phyloP scores from a whole-genome alignment of 257 asterid species.

The Fraxinus excelsior region DNA sequence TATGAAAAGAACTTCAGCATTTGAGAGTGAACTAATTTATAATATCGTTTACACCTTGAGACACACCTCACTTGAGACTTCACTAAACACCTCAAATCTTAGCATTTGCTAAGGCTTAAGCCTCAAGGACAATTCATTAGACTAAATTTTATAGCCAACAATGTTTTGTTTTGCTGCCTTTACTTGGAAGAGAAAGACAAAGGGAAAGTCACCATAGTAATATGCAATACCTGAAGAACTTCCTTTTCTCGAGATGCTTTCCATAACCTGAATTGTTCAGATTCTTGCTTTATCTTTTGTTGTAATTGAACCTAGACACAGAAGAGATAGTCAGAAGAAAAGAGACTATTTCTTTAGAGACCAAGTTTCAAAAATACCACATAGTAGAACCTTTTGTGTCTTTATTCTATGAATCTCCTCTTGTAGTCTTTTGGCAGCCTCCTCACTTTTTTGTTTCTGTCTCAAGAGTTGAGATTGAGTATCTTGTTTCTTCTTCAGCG shows the following conservation, averaged over 20 bases:
- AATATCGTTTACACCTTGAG: neutral
- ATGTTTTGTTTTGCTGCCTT: neutral
- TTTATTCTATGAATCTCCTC: constrained; percentile 96
- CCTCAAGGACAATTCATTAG: neutral
- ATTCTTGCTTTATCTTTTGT: constrained; percentile 97
- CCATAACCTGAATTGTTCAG: constrained; percentile 96
- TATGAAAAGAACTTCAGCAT: neutral
- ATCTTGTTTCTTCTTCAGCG: constrained; percentile 93
- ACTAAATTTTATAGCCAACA: neutral
- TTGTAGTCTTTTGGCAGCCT: constrained; percentile 82
- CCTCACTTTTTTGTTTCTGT: constrained; percentile 96
- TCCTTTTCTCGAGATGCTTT: constrained; percentile 96
- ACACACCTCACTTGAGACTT: neutral
- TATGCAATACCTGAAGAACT: constrained; percentile 79
- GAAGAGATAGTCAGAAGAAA: constrained; percentile 28
- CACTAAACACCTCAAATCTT: neutral
- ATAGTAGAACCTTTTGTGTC: constrained; percentile 69
- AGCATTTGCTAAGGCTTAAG: neutral
- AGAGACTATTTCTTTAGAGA: neutral
- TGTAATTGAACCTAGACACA: constrained; percentile 84
- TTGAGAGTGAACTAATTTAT: neutral
- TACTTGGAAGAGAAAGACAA: constrained; percentile 11
- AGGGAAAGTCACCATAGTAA: neutral
- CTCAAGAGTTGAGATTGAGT: constrained; percentile 92
- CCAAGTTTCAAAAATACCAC: constrained; percentile 21